Evolutionary conservation across 805 yeast genomes (phyloP).

Genomic region (Candida odintsovae): DNA sequence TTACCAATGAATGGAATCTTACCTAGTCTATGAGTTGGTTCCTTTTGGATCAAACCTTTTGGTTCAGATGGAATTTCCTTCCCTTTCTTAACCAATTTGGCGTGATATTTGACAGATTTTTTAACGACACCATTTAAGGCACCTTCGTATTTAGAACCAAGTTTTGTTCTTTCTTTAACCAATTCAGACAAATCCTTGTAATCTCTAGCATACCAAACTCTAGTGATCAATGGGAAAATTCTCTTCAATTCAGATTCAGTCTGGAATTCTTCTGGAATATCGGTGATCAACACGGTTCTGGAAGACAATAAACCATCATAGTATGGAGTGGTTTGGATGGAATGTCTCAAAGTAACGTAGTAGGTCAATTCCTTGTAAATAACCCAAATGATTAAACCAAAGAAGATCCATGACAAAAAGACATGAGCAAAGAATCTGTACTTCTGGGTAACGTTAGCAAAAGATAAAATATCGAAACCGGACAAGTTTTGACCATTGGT

Average conservation of each 20-base stretch:
- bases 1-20: slow-evolving; percentile 61
- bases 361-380: slow-evolving; percentile 71
- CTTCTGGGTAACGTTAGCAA: slow-evolving; percentile 55
- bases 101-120: slow-evolving; percentile 52
- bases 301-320: slow-evolving; percentile 66
- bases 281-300: slow-evolving; percentile 67
- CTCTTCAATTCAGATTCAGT: slow-evolving; percentile 45
- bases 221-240: slow-evolving; percentile 59
- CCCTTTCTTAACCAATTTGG: slow-evolving; percentile 53
- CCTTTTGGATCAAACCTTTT: slow-evolving; percentile 68
- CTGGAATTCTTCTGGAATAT: slow-evolving; percentile 40
- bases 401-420: slow-evolving; percentile 68
- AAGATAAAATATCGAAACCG: slow-evolving; percentile 64
- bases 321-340: slow-evolving; percentile 64
- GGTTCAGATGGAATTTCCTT: slow-evolving; percentile 47
- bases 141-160: slow-evolving; percentile 56
- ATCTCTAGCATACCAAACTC: slow-evolving; percentile 61
- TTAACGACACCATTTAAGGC: slow-evolving; percentile 54
- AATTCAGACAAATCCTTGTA: slow-evolving; percentile 48
- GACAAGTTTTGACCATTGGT: slow-evolving; percentile 49
- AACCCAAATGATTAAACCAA: slow-evolving; percentile 57
- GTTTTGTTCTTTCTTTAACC: slow-evolving; percentile 58
- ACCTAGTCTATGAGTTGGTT: slow-evolving; percentile 76
- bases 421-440: slow-evolving; percentile 70
- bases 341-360: slow-evolving; percentile 68